A percentile compares a stretch with the other conserved stretches of the same genome.
Evolutionary conservation across 441 rosid genomes (phyloP).

Genomic region (Aleurites moluccanus): DNA sequence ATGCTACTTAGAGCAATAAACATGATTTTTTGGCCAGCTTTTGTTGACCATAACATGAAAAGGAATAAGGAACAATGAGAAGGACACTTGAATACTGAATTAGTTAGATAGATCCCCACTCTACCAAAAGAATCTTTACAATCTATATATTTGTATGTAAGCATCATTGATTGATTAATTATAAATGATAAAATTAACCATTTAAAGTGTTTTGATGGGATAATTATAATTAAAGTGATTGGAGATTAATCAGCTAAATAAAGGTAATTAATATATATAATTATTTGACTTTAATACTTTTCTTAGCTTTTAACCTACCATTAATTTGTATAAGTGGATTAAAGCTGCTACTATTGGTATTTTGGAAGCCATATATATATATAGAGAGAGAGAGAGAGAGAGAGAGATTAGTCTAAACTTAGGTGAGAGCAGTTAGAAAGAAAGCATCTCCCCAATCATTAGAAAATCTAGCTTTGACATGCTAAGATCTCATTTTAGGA

Average conservation of each 20-base stretch:
- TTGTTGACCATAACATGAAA: slow-evolving; percentile 12
- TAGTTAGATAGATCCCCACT: slow-evolving; percentile 11
- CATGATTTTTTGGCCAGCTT: slow-evolving; percentile 11
- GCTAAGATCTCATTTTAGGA: background rate
- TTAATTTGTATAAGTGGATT: background rate
- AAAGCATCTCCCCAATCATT: slow-evolving; percentile 16
- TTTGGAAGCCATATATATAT: background rate
- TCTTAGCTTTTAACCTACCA: background rate
- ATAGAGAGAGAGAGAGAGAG: background rate
- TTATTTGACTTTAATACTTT: slow-evolving; percentile 5
- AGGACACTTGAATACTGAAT: background rate
- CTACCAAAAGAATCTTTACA: slow-evolving; percentile 5
- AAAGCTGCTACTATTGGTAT: background rate
- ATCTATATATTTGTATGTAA: background rate
- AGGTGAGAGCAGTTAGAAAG: slow-evolving; percentile 16
- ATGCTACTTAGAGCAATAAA: background rate
- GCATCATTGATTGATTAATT: slow-evolving; percentile 1
- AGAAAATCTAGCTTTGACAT: slow-evolving; percentile 20
- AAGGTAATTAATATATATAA: background rate
- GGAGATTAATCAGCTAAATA: background rate
- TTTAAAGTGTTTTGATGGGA: too few species aligned
- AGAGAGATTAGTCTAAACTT: slow-evolving; percentile 17
- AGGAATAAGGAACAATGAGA: background rate
- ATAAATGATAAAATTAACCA: background rate
- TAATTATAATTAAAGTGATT: too few species aligned